Base-by-base conservation (phyloP, 2,329 filamentous ascomycete genomes). In the Xylaria sp. region DNA sequence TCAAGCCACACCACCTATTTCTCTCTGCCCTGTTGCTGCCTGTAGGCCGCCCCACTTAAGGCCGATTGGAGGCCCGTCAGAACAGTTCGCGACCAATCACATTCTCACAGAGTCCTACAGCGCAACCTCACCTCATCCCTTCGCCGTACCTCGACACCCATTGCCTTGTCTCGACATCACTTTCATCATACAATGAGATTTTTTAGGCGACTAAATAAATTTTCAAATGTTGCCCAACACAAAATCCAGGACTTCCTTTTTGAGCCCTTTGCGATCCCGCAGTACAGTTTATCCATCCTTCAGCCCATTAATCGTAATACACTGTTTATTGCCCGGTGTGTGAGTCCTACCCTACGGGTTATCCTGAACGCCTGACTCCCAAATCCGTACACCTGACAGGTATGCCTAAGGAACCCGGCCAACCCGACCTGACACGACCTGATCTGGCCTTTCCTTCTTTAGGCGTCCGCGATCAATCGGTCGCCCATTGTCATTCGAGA, bases 381-480 rank as follows among this genome's bases (percentile, higher is more conserved):
- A 65, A n/a, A 60, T 53, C 45, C 38, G 15, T 25, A 51, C 52
- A 43, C 40, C 35, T 50, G 31, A 43, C 31, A 53, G n/a, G n/a
- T 25, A 17, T 58, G 21, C 42, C 45, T 52, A 45, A 40, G 58
- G 57, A 49, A 57, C 15, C 46, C 43, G 54, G 45, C 14, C 47
- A 40, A 38, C n/a, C 58, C 38, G 14, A 19, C 37, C 25, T 37
- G 12, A 31, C 9, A n/a, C 28, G 28, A 31, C 28, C 28, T n/a
- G 9, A 31, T 9, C 28, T 31, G 9, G 28, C 28, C n/a, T n/a
- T n/a, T n/a, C n/a, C n/a, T 31, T 31, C 33, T 49, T 60, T 38
- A 58, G 38, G 49, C 43, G 40, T 69, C 57, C 62, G 51, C 45
- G 59, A 66, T 56, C 25, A 61, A n/a, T 40, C 63, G 66, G 46